These are phyloP conservation scores for Diplodia corticola DNA, from an alignment of 2,329 filamentous ascomycete species.

Conservation along the genomic window DNA sequence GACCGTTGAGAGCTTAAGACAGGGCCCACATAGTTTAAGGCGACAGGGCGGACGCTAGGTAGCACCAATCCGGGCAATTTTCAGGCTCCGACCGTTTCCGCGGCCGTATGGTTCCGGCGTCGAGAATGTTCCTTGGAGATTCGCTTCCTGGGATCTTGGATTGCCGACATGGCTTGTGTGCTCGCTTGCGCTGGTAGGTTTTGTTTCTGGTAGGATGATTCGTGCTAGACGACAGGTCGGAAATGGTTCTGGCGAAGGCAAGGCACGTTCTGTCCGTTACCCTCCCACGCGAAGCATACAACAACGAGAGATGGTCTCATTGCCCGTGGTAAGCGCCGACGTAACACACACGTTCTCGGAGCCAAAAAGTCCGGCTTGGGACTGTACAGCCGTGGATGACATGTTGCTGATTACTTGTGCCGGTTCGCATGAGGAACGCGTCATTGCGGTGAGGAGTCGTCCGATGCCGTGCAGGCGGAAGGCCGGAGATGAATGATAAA, in stretches of 20 bases:
- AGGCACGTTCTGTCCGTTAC: not conserved
- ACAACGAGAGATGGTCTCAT: not conserved
- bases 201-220: no score
- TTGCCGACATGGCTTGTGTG: not conserved
- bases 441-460: not conserved
- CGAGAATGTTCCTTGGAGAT: not conserved
- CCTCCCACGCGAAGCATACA: not conserved
- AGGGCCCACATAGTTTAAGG: not conserved
- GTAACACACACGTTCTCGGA: not conserved
- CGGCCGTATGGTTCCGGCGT: not conserved
- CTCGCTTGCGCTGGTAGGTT: not conserved
- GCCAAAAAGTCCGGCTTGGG: not conserved
- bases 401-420: not conserved
- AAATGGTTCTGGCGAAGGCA: no score
- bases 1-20: not conserved
- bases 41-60: not conserved
- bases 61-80: not conserved
- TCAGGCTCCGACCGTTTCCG: not conserved
- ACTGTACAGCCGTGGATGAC: not conserved
- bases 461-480: not conserved
- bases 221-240: no score
- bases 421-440: not conserved
- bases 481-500: not conserved
- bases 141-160: not conserved
- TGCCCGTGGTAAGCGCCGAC: not conserved